These are phyloP conservation scores for Geotrichum bryndzae DNA, from an alignment of 1,139 yeast species.

Conservation along the genomic window DNA sequence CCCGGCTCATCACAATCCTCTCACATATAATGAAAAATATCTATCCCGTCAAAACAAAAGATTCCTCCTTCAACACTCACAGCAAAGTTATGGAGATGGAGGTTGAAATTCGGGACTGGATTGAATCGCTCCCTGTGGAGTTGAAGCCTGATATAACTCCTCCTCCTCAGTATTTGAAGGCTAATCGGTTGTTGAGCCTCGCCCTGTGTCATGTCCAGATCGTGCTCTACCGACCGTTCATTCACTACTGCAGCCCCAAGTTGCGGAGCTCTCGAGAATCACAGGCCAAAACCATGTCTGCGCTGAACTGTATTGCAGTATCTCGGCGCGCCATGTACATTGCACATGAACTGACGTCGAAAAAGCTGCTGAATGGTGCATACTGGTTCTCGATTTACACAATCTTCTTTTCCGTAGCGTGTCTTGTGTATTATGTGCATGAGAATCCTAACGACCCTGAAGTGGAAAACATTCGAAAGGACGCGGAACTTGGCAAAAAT, in stretches of 20 bases:
- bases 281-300: constrained; percentile 48
- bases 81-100: constrained; percentile 69
- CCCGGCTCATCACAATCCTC: constrained; percentile 59
- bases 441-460: constrained; percentile 56
- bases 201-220: constrained; percentile 80
- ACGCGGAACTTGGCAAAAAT: constrained; percentile 74
- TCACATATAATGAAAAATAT: constrained; percentile 49
- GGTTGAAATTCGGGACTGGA: constrained; percentile 68
- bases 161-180: constrained; percentile 60
- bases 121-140: constrained; percentile 63
- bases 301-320: constrained; percentile 77
- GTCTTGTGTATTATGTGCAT: constrained; percentile 76
- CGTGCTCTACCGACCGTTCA: constrained; percentile 81
- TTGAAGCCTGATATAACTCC: constrained; percentile 62
- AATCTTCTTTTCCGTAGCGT: constrained; percentile 82
- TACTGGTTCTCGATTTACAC: constrained; percentile 92
- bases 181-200: constrained; percentile 69
- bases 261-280: constrained; percentile 43
- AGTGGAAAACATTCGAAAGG: constrained; percentile 49
- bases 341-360: constrained; percentile 76
- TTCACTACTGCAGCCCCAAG: constrained; percentile 61
- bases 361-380: constrained; percentile 71
- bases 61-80: constrained; percentile 38
- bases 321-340: constrained; percentile 78
- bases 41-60: constrained; percentile 46